Evolutionary conservation across 2,329 filamentous ascomycete species (phyloP).

Genomic region (Amauroascus verrucosus): DNA sequence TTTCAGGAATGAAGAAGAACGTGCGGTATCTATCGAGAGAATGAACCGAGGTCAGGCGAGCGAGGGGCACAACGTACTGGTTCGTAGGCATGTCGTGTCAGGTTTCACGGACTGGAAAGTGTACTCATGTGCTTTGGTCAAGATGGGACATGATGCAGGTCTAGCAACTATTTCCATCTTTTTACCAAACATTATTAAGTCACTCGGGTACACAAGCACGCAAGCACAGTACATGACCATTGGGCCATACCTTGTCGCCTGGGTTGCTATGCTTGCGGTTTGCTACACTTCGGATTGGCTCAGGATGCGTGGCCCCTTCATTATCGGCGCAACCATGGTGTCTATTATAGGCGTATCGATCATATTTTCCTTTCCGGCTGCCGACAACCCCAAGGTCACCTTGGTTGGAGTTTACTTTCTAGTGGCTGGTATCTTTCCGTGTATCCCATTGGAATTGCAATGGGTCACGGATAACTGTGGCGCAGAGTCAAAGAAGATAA

Average conservation of each 20-base stretch:
- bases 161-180: constrained; percentile 34
- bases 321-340: constrained; percentile 42
- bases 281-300: constrained; percentile 43
- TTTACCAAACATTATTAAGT: constrained; percentile 35
- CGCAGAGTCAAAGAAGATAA: constrained; percentile 15
- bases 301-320: constrained; percentile 46
- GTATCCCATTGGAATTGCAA: constrained; percentile 15
- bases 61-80: constrained; percentile 14
- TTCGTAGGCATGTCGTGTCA: constrained; percentile 14
- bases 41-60: constrained; percentile 16
- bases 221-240: constrained; percentile 42
- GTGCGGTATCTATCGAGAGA: constrained; percentile 12
- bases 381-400: constrained; percentile 13
- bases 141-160: constrained; percentile 17
- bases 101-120: constrained; percentile 17
- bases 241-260: constrained; percentile 53
- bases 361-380: constrained; percentile 11
- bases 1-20: constrained; percentile 15
- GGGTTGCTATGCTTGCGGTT: constrained; percentile 45
- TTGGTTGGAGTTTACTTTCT: constrained; percentile 15
- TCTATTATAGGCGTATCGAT: constrained; percentile 41
- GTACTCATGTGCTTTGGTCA: constrained; percentile 12
- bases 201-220: constrained; percentile 48
- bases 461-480: constrained; percentile 16
- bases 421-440: constrained; percentile 15